These are phyloP conservation scores for Xylaria intraflava DNA, from an alignment of 495 filamentous ascomycete genomes.

Conservation along the genomic window DNA sequence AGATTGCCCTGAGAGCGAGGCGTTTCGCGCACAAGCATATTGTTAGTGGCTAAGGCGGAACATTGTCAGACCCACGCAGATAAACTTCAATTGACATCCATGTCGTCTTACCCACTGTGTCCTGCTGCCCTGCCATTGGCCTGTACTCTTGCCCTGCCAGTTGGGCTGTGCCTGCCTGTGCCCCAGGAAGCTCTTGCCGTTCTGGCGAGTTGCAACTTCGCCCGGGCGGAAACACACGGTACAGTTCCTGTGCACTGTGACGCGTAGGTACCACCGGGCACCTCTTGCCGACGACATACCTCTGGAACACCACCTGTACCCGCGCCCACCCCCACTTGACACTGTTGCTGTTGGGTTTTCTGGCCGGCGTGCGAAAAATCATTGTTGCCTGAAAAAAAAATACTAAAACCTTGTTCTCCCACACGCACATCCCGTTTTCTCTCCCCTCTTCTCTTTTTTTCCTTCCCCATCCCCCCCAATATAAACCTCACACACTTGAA, in stretches of 20 bases:
- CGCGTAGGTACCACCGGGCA: too few species aligned
- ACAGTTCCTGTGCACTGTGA: too few species aligned
- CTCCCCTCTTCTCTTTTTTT: conserved; percentile 10
- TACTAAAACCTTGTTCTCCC: conserved; percentile 24
- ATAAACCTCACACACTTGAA: conserved; percentile 5
- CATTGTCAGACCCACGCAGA: conserved; percentile 9
- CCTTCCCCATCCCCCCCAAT: conserved; percentile 11
- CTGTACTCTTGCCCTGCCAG: not conserved
- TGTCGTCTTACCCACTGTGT: not conserved
- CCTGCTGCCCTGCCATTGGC: not conserved
- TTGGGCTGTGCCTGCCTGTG: not conserved
- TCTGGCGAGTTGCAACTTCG: too few species aligned
- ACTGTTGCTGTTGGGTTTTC: not conserved
- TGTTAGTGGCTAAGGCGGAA: conserved; percentile 25
- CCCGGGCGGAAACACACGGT: too few species aligned
- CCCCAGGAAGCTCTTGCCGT: too few species aligned
- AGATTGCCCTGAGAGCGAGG: conserved; percentile 11
- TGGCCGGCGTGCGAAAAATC: not conserved
- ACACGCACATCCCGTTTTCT: conserved; percentile 13
- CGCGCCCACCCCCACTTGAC: not conserved
- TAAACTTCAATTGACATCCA: conserved; percentile 13
- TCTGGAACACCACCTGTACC: too few species aligned
- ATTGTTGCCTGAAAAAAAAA: conserved; percentile 29
- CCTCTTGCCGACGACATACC: too few species aligned
- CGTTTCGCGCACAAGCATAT: conserved; percentile 14